Conservation (phyloP, 768 basidiomycete species). For the Coprinellus aureogranulatus region DNA sequence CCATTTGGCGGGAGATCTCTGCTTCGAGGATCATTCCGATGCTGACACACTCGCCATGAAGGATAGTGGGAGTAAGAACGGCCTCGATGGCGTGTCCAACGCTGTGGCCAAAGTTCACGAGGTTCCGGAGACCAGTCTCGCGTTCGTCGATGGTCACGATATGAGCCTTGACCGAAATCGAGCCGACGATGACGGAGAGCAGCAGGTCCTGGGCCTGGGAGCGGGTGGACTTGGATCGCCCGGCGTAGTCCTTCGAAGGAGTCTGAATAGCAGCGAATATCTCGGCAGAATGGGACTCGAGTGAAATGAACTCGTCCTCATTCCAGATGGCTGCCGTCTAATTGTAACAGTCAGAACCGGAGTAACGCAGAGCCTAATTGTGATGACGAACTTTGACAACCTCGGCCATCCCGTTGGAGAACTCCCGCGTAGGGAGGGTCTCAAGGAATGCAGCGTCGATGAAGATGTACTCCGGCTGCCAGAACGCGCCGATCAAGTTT, state of each 20-base stretch:
- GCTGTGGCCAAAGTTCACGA: conserved; percentile 98
- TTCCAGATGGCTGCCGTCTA: conserved; percentile 99
- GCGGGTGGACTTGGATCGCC: conserved; percentile 61
- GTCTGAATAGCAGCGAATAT: conserved; percentile 84
- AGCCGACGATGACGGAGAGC: conserved; percentile 87
- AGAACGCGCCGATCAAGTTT: conserved; percentile 97
- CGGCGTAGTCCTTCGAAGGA: conserved; percentile 56
- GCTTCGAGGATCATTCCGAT: conserved; percentile 97
- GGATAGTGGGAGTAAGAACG: conserved; percentile 85
- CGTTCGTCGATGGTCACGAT: conserved; percentile 97
- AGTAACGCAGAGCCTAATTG: background rate
- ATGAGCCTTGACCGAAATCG: conserved; percentile 93
- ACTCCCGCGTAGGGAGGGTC: conserved; percentile 86
- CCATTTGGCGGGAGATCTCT: conserved; percentile 86
- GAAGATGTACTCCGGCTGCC: conserved; percentile 97
- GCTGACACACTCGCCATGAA: conserved; percentile 95
- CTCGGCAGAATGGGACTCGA: conserved; percentile 82
- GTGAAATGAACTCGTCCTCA: conserved; percentile 79
- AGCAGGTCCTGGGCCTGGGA: conserved; percentile 78
- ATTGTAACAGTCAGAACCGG: conserved; percentile 5
- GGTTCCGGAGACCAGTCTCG: conserved; percentile 94
- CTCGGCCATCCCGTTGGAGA: conserved; percentile 99
- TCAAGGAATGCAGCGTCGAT: conserved; percentile 96
- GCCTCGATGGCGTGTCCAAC: conserved; percentile 99
- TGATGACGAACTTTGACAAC: conserved; percentile 76